phyloP scores from a whole-genome alignment of 2,329 filamentous ascomycete genomes.

The Shiraia sp. region DNA sequence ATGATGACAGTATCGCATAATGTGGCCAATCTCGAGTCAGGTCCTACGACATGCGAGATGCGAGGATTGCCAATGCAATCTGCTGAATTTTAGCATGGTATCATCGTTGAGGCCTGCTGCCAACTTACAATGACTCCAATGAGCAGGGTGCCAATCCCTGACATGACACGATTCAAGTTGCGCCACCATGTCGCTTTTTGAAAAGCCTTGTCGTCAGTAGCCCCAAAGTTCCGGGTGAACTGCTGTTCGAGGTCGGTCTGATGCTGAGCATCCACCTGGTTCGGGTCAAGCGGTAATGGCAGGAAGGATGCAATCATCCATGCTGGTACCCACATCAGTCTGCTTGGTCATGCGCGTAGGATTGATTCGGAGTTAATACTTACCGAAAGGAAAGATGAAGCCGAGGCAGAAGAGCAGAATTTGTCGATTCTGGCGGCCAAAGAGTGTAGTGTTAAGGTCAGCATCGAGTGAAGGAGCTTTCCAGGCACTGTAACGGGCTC shows the following conservation, averaged over 20 bases:
- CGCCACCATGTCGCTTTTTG: conserved; percentile 69
- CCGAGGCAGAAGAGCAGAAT: conserved; percentile 75
- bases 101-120: conserved; percentile 1
- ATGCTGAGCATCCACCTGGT: conserved; percentile 44
- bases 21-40: too few species aligned
- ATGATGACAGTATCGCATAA: conserved; percentile 4
- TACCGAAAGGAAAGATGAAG: conserved; percentile 71
- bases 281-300: conserved; percentile 66
- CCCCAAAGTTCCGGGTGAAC: conserved; percentile 49
- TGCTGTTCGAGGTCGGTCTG: conserved; percentile 48
- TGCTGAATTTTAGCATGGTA: conserved; percentile 18
- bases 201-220: conserved; percentile 53
- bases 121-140: conserved; percentile 58
- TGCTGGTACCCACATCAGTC: conserved; percentile 51
- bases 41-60: conserved; percentile 37
- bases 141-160: conserved; percentile 59
- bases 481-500: conserved; percentile 64
- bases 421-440: conserved; percentile 73
- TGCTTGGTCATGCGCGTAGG: conserved; percentile 9
- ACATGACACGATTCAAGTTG: conserved; percentile 65
- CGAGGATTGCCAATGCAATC: conserved; percentile 44
- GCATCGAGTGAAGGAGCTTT: conserved; percentile 72
- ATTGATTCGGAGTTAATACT: conserved; percentile 15
- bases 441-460: conserved; percentile 61
- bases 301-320: conserved; percentile 81